Base-by-base conservation (phyloP, 2,329 filamentous ascomycete species). In the Colletotrichum salicis region DNA sequence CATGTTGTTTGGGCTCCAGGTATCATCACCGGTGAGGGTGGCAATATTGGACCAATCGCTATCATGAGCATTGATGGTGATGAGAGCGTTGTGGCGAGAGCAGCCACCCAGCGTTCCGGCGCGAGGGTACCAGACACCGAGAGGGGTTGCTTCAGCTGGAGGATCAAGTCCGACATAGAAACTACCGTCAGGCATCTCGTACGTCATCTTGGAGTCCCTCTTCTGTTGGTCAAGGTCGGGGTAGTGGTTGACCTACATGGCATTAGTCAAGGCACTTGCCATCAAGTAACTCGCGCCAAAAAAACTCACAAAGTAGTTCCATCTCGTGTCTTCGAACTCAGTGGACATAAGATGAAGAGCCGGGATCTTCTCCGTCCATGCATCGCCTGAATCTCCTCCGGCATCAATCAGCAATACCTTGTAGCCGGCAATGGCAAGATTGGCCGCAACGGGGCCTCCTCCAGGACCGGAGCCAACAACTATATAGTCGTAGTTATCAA, bases 11-110 rank as follows among this genome's bases (percentile, higher is more conserved):
- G 89, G 82, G 0, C 82, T 80, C 90, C 90, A 92, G 0, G 87
- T 88, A 1, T 79, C 74, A 74, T 92, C 90, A 2, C 89, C 89
- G 5, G 90, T 92, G 35, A 91, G 76, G 8, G 80, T 78, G 5
- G 85, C 86, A 67, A 92, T 87, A 75, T 87, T 80, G 56, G 89
- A 82, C 80, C 88, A 92, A 78, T 92, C 90, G 24, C 84, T 86
- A 56, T 88, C 83, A 62, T 89, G 85, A 0, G 90, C 89, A 68
- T 89, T 86, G 27, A 91, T 82, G 22, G 86, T 84, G 61, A 92
- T 86, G 54, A 90, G 79, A 5, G 89, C 89, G 51, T 91, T 90
- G 79, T 93, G 90, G 3, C 86, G 85, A 1, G 88, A 86, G 78
- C 86, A 87, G 0, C 86, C 86, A 11, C 85, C 84, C 0, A 87